Percentiles rank a stretch among this genome's conserved stretches.
Evolutionary conservation across 805 yeast species (phyloP).

Genomic region (Candida anglica): DNA sequence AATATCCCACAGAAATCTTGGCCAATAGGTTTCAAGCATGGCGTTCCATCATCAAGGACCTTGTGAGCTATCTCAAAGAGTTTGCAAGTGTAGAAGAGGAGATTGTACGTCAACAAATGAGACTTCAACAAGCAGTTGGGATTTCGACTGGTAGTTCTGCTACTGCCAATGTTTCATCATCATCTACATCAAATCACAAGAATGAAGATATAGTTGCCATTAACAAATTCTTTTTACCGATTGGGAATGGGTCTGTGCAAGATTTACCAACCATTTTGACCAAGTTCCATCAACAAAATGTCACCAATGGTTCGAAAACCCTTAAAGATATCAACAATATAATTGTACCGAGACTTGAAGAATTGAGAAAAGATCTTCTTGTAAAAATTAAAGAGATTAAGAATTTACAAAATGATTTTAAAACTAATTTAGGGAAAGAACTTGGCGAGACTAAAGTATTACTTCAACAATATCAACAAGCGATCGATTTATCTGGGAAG

Average conservation of each 20-base stretch:
- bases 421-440: slow-evolving; percentile 68
- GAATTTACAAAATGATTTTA: slow-evolving; percentile 79
- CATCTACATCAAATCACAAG: slow-evolving; percentile 3
- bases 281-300: slow-evolving; percentile 43
- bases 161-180: neutral
- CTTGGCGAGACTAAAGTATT: slow-evolving; percentile 29
- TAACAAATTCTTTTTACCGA: slow-evolving; percentile 62
- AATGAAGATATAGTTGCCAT: slow-evolving; percentile 29
- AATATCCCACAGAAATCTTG: slow-evolving; percentile 77
- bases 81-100: slow-evolving; percentile 86
- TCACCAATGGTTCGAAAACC: slow-evolving; percentile 34
- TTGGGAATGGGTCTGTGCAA: slow-evolving; percentile 69
- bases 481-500: slow-evolving; percentile 61
- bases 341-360: slow-evolving; percentile 53
- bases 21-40: slow-evolving; percentile 84
- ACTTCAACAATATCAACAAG: slow-evolving; percentile 49
- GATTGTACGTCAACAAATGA: slow-evolving; percentile 72
- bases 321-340: slow-evolving; percentile 46
- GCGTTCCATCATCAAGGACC: slow-evolving; percentile 73
- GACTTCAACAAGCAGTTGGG: slow-evolving; percentile 74
- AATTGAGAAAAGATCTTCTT: slow-evolving; percentile 64
- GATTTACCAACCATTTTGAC: slow-evolving; percentile 72
- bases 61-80: slow-evolving; percentile 73
- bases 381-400: slow-evolving; percentile 86
- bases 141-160: slow-evolving; percentile 8